phyloP scores from a whole-genome alignment of 139 green algal species.

The Chlorella sp. region DNA sequence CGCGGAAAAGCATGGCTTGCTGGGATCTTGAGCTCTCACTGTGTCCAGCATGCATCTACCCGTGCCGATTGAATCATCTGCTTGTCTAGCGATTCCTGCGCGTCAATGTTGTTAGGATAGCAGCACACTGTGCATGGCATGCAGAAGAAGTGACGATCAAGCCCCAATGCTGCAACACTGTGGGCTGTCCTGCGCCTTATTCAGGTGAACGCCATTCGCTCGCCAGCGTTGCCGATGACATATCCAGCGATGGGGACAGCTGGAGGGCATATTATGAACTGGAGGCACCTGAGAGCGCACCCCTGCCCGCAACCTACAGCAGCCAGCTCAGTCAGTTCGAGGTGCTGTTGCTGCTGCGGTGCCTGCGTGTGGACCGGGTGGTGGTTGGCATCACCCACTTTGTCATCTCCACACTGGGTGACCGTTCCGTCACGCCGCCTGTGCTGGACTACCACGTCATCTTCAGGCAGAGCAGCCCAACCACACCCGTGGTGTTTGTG shows the following conservation, averaged over 20 bases:
- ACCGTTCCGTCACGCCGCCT: slow-evolving; percentile 59
- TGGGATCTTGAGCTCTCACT: no score
- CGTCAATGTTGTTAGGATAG: no score
- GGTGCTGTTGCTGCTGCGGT: slow-evolving; percentile 74
- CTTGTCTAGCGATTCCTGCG: no score
- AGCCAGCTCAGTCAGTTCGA: slow-evolving; percentile 64
- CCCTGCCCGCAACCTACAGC: slow-evolving; percentile 48
- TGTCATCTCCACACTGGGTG: slow-evolving; percentile 40
- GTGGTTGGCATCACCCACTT: slow-evolving; percentile 59
- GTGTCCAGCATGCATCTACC: no score
- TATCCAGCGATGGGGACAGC: slow-evolving; percentile 47
- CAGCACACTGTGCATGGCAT: no score
- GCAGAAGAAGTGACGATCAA: no score
- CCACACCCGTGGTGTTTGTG: slow-evolving; percentile 83
- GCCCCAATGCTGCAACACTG: no score
- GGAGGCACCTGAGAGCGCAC: slow-evolving; percentile 41
- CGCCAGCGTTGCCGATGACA: slow-evolving; percentile 45
- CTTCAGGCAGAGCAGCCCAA: slow-evolving; percentile 55
- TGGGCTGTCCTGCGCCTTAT: no score
- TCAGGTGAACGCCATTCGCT: slow-evolving; percentile 45
- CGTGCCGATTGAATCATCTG: no score
- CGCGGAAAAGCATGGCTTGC: no score
- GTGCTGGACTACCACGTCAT: slow-evolving; percentile 70
- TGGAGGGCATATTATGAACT: slow-evolving; percentile 68
- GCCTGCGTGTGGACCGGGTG: slow-evolving; percentile 75